A percentile compares a stretch with the other conserved stretches of the same genome.
Evolutionary conservation across 352 stramenopile species (phyloP).

Genomic region (Phytopythium litorale): DNA sequence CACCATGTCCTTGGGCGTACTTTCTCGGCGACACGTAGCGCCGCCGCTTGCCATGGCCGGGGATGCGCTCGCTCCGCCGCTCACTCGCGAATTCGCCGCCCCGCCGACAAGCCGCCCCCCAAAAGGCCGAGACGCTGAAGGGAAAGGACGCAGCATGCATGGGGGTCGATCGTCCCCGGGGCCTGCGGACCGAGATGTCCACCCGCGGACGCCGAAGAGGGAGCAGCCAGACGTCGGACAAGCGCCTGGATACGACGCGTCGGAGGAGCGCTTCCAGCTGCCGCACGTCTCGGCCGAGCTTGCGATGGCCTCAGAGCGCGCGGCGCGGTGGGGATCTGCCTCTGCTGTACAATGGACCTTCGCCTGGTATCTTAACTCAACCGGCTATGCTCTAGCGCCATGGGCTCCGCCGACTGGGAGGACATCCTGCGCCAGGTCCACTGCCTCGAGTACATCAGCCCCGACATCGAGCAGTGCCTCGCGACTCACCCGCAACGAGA

Average conservation of each 20-base stretch:
- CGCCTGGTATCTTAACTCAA: background rate
- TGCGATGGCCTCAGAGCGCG: background rate
- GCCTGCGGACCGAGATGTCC: background rate
- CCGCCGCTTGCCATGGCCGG: background rate
- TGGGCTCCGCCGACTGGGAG: constrained; percentile 44
- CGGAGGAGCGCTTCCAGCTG: background rate
- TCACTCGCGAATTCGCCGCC: background rate
- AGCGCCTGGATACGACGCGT: background rate
- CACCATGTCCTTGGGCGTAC: background rate
- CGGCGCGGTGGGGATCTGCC: background rate
- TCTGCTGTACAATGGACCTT: background rate
- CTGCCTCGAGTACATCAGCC: constrained; percentile 61
- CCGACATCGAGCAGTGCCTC: constrained; percentile 51
- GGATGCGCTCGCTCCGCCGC: background rate
- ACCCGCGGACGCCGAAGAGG: background rate
- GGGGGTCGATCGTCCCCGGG: background rate
- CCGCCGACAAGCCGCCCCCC: background rate
- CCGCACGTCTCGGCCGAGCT: background rate
- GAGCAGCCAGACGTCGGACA: background rate
- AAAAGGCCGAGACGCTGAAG: background rate
- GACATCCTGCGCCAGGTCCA: constrained; percentile 42
- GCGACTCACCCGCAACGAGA: constrained; percentile 24
- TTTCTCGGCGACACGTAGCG: constrained; percentile 1
- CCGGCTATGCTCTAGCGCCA: constrained; percentile 6
- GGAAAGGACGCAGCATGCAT: background rate